A percentile compares a stretch with the other conserved stretches of the same genome.
Conservation (phyloP, 2,329 filamentous ascomycete genomes). For the Stemphylium lycopersici region DNA sequence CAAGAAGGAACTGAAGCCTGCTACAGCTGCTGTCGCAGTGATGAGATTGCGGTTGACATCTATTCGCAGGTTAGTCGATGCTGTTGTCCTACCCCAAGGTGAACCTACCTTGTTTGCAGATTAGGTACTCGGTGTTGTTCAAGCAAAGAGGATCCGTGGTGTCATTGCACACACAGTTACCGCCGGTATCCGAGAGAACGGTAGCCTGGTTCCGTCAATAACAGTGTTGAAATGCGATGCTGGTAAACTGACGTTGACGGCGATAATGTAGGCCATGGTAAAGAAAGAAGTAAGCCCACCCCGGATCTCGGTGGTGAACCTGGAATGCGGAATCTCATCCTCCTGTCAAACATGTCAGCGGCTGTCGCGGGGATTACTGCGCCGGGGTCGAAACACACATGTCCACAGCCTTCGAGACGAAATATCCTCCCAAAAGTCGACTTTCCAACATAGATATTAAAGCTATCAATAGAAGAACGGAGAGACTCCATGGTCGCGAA, state of each 20-base stretch:
- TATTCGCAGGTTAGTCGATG: constrained; percentile 14
- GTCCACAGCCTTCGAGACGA: constrained; percentile 79
- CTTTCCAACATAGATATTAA: constrained; percentile 34
- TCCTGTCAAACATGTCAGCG: constrained; percentile 55
- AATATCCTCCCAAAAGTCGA: constrained; percentile 60
- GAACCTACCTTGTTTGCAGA: constrained; percentile 58
- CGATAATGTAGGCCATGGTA: constrained; percentile 53
- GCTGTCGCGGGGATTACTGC: not conserved
- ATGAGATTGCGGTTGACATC: constrained; percentile 77
- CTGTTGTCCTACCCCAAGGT: not conserved
- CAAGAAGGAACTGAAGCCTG: constrained; percentile 75
- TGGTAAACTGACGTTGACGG: constrained; percentile 32
- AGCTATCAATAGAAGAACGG: constrained; percentile 20
- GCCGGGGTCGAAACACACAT: constrained; percentile 62
- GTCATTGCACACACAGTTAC: constrained; percentile 72
- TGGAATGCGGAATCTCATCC: constrained; percentile 73
- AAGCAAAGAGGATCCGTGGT: constrained; percentile 59
- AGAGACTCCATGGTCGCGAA: constrained; percentile 32
- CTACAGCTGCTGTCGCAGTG: constrained; percentile 82
- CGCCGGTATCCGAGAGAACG: constrained; percentile 64
- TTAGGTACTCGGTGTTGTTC: constrained; percentile 62
- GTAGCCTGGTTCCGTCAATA: constrained; percentile 37
- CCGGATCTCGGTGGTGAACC: constrained; percentile 82
- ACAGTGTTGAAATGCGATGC: not conserved
- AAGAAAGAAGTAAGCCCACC: constrained; percentile 76